Conservation (phyloP, 2,329 filamentous ascomycete species). For the Dactylellina parvicollis region DNA sequence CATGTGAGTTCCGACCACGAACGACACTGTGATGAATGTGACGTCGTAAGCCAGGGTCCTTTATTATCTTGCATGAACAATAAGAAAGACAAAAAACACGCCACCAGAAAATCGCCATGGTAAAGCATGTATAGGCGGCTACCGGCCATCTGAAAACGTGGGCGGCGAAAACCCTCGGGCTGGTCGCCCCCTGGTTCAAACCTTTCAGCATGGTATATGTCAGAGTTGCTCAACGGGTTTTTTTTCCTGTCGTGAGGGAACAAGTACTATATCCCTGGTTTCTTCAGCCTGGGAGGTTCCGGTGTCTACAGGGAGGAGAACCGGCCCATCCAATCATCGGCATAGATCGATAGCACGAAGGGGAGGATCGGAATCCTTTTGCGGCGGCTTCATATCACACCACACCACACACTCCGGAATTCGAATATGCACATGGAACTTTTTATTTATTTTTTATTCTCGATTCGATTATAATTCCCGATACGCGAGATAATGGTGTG, state of each 20-base stretch:
- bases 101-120: neutral
- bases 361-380: conserved; percentile 30
- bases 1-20: conserved; percentile 45
- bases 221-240: neutral
- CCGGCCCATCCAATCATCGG: conserved; percentile 37
- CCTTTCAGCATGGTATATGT: neutral
- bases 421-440: conserved; percentile 31
- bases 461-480: conserved; percentile 42
- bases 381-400: conserved; percentile 31
- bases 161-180: conserved; percentile 24
- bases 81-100: conserved; percentile 16
- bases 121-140: conserved; percentile 12
- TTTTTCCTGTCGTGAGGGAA: neutral
- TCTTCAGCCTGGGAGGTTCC: neutral
- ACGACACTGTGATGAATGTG: conserved; percentile 20
- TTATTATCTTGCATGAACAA: neutral
- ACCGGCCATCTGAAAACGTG: conserved; percentile 19
- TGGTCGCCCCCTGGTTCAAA: conserved; percentile 15
- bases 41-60: conserved; percentile 23
- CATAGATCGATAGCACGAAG: conserved; percentile 3
- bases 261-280: neutral
- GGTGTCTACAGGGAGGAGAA: conserved; percentile 1
- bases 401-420: conserved; percentile 11
- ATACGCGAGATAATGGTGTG: conserved; percentile 35
- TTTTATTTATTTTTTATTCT: conserved; percentile 22